Conservation (phyloP, 768 basidiomycete species). For the Dacryopinax primogenitus region DNA sequence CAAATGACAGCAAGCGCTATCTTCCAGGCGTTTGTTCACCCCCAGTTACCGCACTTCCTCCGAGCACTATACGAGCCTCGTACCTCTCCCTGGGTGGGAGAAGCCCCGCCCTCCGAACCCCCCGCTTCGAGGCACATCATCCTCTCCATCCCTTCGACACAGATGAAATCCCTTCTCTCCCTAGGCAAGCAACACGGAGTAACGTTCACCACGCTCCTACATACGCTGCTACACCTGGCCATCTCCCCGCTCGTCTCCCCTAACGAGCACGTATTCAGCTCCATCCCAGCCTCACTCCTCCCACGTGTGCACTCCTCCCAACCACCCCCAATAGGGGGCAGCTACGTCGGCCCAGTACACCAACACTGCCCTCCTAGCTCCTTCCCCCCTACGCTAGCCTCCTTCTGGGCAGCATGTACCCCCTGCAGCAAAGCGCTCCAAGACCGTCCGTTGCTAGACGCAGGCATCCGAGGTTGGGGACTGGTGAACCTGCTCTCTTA, state of each 20-base stretch:
- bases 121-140: not conserved
- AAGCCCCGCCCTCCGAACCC: not conserved
- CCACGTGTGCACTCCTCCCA: not conserved
- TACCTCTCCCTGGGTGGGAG: not conserved
- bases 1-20: not conserved
- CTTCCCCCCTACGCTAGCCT: not conserved
- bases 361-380: not conserved
- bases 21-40: not conserved
- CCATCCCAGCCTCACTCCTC: slow-evolving; percentile 1
- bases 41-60: not conserved
- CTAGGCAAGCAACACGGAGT: not conserved
- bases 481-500: not conserved
- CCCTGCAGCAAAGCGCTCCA: not conserved
- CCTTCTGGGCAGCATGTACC: not conserved
- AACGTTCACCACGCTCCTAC: not conserved
- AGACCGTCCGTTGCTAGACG: not conserved
- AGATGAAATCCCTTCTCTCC: not conserved
- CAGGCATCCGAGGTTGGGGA: not conserved
- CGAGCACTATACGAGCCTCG: not conserved
- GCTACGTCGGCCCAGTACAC: not conserved
- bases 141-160: not conserved
- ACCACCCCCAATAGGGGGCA: not conserved
- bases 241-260: not conserved
- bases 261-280: not conserved
- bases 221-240: not conserved